phyloP scores from a whole-genome alignment of 164 flowering plant species.

The Magnolia officinalis region DNA sequence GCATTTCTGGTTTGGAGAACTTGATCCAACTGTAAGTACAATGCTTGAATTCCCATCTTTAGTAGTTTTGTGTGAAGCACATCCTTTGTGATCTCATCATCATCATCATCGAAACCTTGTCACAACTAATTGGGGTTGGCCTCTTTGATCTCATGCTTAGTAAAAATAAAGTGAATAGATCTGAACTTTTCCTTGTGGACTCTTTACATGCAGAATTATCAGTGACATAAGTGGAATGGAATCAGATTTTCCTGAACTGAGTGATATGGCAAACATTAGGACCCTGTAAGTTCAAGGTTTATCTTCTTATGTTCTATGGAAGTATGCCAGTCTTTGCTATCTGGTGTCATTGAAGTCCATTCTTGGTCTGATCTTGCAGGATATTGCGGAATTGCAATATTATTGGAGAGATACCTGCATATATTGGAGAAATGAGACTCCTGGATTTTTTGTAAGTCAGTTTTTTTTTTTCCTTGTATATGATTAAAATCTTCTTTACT shows the following conservation, averaged over 20 bases:
- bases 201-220: constrained; percentile 48
- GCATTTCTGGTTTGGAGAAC: constrained; percentile 40
- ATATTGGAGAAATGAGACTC: constrained; percentile 49
- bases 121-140: neutral
- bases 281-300: constrained; percentile 40
- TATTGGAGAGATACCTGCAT: constrained; percentile 51
- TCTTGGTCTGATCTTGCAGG: constrained; percentile 32
- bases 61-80: neutral
- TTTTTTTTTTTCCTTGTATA: neutral
- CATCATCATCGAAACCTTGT: no score
- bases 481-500: neutral
- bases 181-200: neutral
- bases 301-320: neutral
- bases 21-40: constrained; percentile 47
- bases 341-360: neutral
- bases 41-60: neutral
- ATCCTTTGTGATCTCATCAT: no score
- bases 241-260: constrained; percentile 43
- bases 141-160: neutral
- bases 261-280: constrained; percentile 28
- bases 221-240: constrained; percentile 49
- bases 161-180: neutral
- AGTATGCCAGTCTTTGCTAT: neutral
- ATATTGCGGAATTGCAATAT: constrained; percentile 57
- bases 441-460: constrained; percentile 56